These are phyloP conservation scores for Linnemannia elongata DNA, from an alignment of 192 early-diverging fungal species.

Conservation along the genomic window DNA sequence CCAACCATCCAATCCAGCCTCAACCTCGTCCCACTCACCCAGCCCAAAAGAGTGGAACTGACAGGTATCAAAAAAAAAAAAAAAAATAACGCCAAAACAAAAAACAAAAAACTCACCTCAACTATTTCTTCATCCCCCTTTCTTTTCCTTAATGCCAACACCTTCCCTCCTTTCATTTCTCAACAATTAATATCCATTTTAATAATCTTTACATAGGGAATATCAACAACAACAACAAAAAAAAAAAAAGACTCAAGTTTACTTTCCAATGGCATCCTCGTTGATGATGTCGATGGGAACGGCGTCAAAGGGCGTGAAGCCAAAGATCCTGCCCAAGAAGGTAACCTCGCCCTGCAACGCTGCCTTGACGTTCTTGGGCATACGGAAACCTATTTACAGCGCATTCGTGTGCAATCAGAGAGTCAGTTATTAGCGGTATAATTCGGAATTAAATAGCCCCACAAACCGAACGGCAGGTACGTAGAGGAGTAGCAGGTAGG, in stretches of 20 bases:
- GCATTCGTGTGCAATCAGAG: no score
- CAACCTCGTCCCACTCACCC: not conserved
- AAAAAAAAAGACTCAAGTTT: not conserved
- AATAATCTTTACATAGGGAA: not conserved
- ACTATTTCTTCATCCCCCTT: no score
- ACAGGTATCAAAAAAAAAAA: not conserved
- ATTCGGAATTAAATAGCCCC: not conserved
- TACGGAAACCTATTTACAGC: slow-evolving; percentile 66
- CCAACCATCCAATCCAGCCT: not conserved
- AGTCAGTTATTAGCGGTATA: no score
- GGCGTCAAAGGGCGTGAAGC: slow-evolving; percentile 69
- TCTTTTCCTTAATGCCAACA: no score
- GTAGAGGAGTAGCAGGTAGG: not conserved
- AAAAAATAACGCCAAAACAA: no score
- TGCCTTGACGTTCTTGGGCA: slow-evolving; percentile 73
- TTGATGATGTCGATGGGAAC: slow-evolving; percentile 43
- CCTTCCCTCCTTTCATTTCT: no score
- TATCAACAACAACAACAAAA: not conserved
- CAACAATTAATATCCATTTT: no score
- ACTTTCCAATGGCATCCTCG: slow-evolving; percentile 44
- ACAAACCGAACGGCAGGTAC: not conserved
- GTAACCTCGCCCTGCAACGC: slow-evolving; percentile 74
- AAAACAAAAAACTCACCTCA: not conserved
- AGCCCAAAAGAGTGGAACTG: not conserved
- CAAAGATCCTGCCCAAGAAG: slow-evolving; percentile 79